phyloP scores from a whole-genome alignment of 257 asterid species.

The Mitragyna speciosa region DNA sequence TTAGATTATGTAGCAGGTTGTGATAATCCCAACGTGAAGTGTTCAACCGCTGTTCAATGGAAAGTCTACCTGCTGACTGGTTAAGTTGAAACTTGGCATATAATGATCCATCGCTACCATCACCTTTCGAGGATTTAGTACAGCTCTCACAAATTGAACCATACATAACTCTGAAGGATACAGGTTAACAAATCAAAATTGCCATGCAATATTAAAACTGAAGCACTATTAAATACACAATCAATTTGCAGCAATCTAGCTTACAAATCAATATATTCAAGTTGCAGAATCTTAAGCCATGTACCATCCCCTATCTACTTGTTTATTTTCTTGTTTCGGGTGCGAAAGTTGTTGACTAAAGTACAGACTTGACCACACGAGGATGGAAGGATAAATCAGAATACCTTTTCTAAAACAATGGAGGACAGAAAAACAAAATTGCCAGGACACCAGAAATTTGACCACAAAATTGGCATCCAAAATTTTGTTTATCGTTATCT shows the following conservation, averaged over 20 bases:
- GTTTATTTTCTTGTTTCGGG: not conserved
- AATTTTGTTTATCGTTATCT: too few species aligned
- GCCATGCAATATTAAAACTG: not conserved
- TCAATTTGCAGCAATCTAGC: not conserved
- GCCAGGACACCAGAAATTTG: not conserved
- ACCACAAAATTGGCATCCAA: too few species aligned
- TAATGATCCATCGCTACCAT: constrained; percentile 74
- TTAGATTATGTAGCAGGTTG: not conserved
- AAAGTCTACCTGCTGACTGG: constrained; percentile 71
- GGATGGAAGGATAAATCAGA: not conserved
- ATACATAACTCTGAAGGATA: constrained; percentile 61
- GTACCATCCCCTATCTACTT: not conserved
- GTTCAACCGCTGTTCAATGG: constrained; percentile 14
- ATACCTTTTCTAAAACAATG: not conserved
- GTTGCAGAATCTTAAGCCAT: not conserved
- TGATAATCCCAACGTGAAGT: not conserved
- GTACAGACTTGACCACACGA: not conserved
- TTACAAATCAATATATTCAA: not conserved
- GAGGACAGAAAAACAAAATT: not conserved
- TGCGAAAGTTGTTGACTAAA: not conserved
- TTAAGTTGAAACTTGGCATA: constrained; percentile 72
- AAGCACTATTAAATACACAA: not conserved
- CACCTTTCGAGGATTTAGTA: constrained; percentile 64
- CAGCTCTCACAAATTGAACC: constrained; percentile 51
- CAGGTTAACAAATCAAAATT: constrained; percentile 3